Percentiles rank a stretch among this genome's conserved stretches.
These are phyloP conservation scores for Podosphaera xanthii DNA, from an alignment of 2,329 filamentous ascomycete species.

Conservation along the genomic window DNA sequence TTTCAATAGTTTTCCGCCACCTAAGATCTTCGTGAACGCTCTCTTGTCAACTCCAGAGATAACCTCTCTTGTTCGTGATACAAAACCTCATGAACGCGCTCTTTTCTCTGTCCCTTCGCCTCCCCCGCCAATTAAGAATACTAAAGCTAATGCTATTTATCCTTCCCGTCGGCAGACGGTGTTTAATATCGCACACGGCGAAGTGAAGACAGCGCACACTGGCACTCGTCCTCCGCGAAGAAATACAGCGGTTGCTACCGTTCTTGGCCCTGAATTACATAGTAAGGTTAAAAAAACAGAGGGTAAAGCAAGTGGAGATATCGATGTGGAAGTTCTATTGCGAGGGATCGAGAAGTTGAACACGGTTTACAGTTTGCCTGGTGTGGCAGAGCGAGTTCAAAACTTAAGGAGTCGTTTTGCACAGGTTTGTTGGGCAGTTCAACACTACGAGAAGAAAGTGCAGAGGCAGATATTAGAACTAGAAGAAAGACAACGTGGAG, in stretches of 20 bases:
- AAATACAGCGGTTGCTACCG: conserved; percentile 72
- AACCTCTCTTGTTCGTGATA: conserved; percentile 82
- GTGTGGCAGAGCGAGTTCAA: conserved; percentile 54
- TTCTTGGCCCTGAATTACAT: conserved; percentile 71
- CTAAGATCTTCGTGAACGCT: conserved; percentile 91
- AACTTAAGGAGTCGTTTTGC: conserved; percentile 47
- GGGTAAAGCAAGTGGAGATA: conserved; percentile 47
- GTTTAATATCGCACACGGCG: conserved; percentile 36
- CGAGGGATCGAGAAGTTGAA: conserved; percentile 77
- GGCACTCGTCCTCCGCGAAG: conserved; percentile 31
- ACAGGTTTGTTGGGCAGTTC: conserved; percentile 49
- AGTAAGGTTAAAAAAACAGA: conserved; percentile 43
- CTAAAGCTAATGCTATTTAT: conserved; percentile 22
- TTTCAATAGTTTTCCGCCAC: conserved; percentile 48
- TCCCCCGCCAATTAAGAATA: conserved; percentile 22
- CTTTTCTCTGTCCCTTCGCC: conserved; percentile 68
- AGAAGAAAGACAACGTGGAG: conserved; percentile 46
- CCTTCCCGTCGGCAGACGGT: conserved; percentile 35
- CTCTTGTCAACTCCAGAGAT: conserved; percentile 78
- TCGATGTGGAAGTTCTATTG: conserved; percentile 71
- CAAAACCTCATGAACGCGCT: conserved; percentile 79
- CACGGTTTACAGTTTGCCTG: conserved; percentile 63
- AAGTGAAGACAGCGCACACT: conserved; percentile 32
- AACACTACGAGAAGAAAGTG: conserved; percentile 61
- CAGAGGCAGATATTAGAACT: conserved; percentile 53